Evolutionary conservation across 306 rosid genomes (phyloP).

Genomic region (Corylus heterophylla): DNA sequence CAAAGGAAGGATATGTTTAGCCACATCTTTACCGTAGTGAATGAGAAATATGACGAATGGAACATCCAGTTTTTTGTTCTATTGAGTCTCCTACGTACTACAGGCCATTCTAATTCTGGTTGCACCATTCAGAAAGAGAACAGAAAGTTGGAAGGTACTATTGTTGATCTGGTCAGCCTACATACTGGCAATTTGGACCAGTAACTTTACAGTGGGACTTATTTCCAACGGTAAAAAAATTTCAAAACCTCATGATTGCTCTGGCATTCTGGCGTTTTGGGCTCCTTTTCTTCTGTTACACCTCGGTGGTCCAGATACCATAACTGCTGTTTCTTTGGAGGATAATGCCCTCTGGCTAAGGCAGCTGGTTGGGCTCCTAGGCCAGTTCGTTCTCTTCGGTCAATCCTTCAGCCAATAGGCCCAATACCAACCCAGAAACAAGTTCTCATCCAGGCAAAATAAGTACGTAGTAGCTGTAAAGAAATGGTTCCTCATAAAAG

Average conservation of each 20-base stretch:
- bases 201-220: constrained; percentile 11
- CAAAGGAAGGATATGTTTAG: too few relatives aligned
- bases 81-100: not conserved
- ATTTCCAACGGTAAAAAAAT: not conserved
- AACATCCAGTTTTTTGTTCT: not conserved
- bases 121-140: not conserved
- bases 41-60: not conserved
- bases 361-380: constrained; percentile 25
- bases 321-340: constrained; percentile 40
- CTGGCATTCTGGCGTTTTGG: constrained; percentile 15
- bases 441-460: not conserved
- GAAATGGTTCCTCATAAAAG: too few relatives aligned
- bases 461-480: not conserved
- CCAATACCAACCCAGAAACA: not conserved
- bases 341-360: constrained; percentile 44
- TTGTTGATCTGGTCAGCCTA: constrained; percentile 1
- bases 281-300: constrained; percentile 30
- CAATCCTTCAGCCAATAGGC: constrained; percentile 24
- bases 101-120: not conserved
- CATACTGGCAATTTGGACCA: constrained; percentile 5
- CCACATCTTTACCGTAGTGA: too few relatives aligned
- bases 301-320: constrained; percentile 29
- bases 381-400: constrained; percentile 30
- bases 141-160: too few relatives aligned
- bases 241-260: not conserved